A percentile compares a stretch with the other conserved stretches of the same genome.
phyloP scores from a whole-genome alignment of 257 asterid species.

The Solanum bulbocastanum region DNA sequence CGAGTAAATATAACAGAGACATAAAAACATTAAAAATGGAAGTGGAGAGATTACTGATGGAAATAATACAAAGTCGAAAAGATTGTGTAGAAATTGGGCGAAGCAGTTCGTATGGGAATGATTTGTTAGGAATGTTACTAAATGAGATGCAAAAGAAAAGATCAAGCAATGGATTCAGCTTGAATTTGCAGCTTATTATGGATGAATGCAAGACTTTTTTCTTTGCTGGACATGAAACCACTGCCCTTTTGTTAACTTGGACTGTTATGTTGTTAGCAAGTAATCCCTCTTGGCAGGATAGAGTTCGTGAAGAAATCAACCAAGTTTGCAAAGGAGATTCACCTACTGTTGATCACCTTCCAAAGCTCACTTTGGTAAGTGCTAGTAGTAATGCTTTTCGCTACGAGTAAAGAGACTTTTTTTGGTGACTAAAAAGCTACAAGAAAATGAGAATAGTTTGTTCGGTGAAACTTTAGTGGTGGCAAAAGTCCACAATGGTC shows the following conservation, averaged over 20 bases:
- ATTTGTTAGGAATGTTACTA: conserved; percentile 62
- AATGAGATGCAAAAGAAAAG: conserved; percentile 65
- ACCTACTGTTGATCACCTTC: conserved; percentile 55
- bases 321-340: conserved; percentile 43
- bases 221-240: conserved; percentile 94
- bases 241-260: conserved; percentile 86
- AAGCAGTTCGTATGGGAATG: conserved; percentile 64
- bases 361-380: conserved; percentile 61
- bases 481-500: not conserved
- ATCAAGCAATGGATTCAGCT: conserved; percentile 29
- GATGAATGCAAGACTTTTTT: conserved; percentile 95
- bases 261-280: conserved; percentile 77
- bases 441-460: too few species aligned
- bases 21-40: conserved; percentile 64
- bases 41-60: conserved; percentile 77
- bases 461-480: not conserved
- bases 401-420: not conserved
- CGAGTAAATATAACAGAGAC: conserved; percentile 85
- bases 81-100: conserved; percentile 72
- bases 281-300: conserved; percentile 72
- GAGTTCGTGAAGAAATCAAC: conserved; percentile 47
- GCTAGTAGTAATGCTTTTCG: not conserved
- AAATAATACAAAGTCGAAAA: conserved; percentile 71
- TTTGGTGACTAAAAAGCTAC: not conserved
- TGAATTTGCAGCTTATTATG: conserved; percentile 72